A percentile compares a stretch with the other conserved stretches of the same genome.
Evolutionary conservation across 1,284 basidiomycete species (phyloP).

Genomic region (Naganishia sp.): DNA sequence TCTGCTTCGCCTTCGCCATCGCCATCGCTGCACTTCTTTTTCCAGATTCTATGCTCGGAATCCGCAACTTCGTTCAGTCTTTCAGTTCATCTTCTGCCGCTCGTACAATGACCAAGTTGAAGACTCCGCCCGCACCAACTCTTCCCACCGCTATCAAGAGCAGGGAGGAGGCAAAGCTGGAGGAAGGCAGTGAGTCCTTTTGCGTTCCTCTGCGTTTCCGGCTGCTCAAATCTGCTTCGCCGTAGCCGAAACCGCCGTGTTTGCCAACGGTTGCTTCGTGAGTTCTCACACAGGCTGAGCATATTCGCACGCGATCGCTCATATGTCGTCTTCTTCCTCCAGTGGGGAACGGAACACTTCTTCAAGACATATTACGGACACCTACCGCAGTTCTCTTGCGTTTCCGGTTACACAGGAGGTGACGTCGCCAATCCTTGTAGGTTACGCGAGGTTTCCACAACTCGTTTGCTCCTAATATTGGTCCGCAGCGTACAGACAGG

Average conservation of each 20-base stretch:
- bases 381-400: conserved; percentile 61
- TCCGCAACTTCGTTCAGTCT: conserved; percentile 27
- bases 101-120: conserved; percentile 32
- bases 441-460: not conserved
- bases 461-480: no score
- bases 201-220: not conserved
- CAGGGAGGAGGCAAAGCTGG: conserved; percentile 40
- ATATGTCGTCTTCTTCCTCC: not conserved
- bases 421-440: conserved; percentile 47
- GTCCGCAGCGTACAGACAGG: conserved; percentile 63
- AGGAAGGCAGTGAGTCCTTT: conserved; percentile 48
- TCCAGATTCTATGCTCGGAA: conserved; percentile 24
- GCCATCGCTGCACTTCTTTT: conserved; percentile 9
- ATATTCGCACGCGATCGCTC: not conserved
- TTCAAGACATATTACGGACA: conserved; percentile 75
- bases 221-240: conserved; percentile 13
- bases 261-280: conserved; percentile 70
- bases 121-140: conserved; percentile 51
- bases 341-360: conserved; percentile 83
- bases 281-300: conserved; percentile 27
- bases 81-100: conserved; percentile 29
- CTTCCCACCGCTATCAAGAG: conserved; percentile 53
- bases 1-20: conserved; percentile 13
- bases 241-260: conserved; percentile 67
- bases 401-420: conserved; percentile 81